Evolutionary conservation across 1,284 basidiomycete species (phyloP), one percentile per base, ranked within the genome.

Genomic region (Amylostereum areolatum): DNA sequence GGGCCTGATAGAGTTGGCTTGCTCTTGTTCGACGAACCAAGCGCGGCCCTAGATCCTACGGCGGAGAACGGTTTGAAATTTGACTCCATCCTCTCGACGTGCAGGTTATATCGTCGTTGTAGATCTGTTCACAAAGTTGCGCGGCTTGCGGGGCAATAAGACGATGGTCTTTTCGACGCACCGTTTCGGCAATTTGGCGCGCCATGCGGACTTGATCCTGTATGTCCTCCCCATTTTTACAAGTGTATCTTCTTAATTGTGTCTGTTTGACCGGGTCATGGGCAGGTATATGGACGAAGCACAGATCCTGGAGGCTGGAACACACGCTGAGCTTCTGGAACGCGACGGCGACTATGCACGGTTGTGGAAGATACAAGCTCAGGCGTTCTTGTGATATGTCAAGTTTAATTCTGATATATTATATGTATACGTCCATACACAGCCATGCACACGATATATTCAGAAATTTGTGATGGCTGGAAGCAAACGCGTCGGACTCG

Each of bases 1-100:
- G 70, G 71, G 46, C 55, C 66, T 12, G 55, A 61, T 18, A 18
- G 32, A 2, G 78, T 87, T n/a, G 83, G 84, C 0, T 63, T 90
- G 35, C 61, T 89, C 47, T 69, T 88, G 9, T 89, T 89, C 55
- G 87, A 90, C 55, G 88, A 90, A 56, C 88, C 88, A 0, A 86
- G 83, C 35, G 81, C 83, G 4, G 81, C 81, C 48, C 66, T 88
- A 31, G 86, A 89, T 61, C 85, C 86, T 3, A 75, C 72, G 8
- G 84, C 85, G 8, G 88, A 89, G 59, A 83, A 88, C 54, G 80
- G 80, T 81, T 46, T 18, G 62, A 43, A 10, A 32, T 48, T 32
- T 41, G 10, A 34, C 31, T 37, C 9, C 9, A 28, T 27, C 25
- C 32, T 12, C n/a, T 32, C 5, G 46, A 36, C 25, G 30, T 30